Evolutionary conservation across 2,329 filamentous ascomycete genomes (phyloP).

Genomic region (Exophiala lecanii-corni): DNA sequence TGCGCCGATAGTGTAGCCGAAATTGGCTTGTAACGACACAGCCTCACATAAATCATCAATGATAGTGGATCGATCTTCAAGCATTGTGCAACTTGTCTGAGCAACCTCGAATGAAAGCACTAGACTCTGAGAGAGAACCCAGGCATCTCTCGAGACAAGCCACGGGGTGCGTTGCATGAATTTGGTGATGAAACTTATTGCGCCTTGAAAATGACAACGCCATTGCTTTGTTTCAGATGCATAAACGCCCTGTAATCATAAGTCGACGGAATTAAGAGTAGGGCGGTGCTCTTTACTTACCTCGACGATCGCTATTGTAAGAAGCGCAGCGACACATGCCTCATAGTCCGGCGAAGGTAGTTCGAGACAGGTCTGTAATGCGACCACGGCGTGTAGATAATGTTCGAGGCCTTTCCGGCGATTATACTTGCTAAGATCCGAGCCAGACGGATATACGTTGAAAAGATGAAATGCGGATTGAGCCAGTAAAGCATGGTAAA

Average conservation of each 20-base stretch:
- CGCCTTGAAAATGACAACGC: background rate
- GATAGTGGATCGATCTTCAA: background rate
- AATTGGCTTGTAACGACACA: background rate
- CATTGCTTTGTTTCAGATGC: slow-evolving; percentile 1
- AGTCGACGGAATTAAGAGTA: background rate
- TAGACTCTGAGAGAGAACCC: background rate
- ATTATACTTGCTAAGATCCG: background rate
- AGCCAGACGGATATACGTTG: background rate
- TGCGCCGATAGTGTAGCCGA: background rate
- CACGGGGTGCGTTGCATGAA: background rate
- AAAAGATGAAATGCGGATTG: background rate
- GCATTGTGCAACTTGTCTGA: background rate
- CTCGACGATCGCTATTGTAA: background rate
- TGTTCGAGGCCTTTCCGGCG: background rate
- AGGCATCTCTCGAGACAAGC: background rate
- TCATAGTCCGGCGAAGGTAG: background rate
- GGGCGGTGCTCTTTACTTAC: background rate
- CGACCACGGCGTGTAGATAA: background rate
- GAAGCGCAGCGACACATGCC: background rate
- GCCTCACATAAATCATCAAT: background rate
- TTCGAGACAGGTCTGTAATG: background rate
- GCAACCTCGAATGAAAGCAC: background rate
- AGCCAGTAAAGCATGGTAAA: background rate
- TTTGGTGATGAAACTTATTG: background rate
- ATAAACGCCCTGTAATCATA: background rate